Evolutionary conservation across 371 early-diverging fungal species (phyloP), one percentile per base, ranked within the genome.

Genomic region (Lichtheimia ramosa): DNA sequence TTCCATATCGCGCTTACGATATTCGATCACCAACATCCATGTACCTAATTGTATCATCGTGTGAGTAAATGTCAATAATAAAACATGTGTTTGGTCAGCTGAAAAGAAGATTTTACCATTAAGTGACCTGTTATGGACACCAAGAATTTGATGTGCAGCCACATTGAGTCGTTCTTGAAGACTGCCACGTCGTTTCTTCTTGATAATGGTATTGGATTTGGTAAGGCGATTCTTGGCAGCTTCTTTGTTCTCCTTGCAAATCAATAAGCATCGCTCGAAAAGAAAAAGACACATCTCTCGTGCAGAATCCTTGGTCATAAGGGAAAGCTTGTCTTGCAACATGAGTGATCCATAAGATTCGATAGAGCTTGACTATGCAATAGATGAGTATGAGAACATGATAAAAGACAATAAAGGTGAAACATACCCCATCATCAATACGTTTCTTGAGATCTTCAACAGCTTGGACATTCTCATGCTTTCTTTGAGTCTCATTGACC

Each of bases 401-500:
- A n/a, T 46, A 4, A 46, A 21, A 16, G 12, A 21, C 5, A 6
- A 46, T 16, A 21, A n/a, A 21, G 2, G 0, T 24, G 8, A 43
- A 24, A 18, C 15, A 40, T 43, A 55, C 56, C n/a, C 20, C 41
- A 55, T 55, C 63, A 27, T 66, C 67, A 23, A 63, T 59, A n/a
- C 88, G 84, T 34, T 86, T 83, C 62, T 88, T 85, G 25, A 98
- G 77, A 18, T 93, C 93, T 56, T 84, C 77, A 28, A 92, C 92
- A 21, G 86, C 82, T 24, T 81, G 71, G 25, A 81, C 71, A 68
- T 98, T 97, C 64, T 94, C 97, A 66, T 92, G 92, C 58, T 84
- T 87, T 51, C 96, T 86, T 66, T 90, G 87, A 1, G 92, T 87
- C 73, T 97, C 98, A 68, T 99, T 99, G 54, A 96, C 92, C 50